phyloP scores from a whole-genome alignment of 2,329 filamentous ascomycete genomes.

The Xylaria sp. region DNA sequence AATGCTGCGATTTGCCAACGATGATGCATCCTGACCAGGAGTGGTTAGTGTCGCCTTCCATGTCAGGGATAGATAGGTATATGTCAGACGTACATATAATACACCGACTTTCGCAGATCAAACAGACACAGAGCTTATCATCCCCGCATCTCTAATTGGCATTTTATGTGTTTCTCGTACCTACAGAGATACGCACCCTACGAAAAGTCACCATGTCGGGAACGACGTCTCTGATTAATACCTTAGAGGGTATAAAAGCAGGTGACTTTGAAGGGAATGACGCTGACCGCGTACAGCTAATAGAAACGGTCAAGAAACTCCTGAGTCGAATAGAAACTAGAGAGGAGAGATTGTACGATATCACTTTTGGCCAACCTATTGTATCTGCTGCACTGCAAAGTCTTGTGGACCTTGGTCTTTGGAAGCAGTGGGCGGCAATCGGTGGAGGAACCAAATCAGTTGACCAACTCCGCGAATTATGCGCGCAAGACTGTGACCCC shows the following conservation, averaged over 20 bases:
- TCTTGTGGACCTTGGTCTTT: conserved; percentile 41
- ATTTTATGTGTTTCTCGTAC: background rate
- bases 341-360: conserved; percentile 37
- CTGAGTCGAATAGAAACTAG: conserved; percentile 38
- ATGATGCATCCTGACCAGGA: background rate
- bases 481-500: conserved; percentile 34
- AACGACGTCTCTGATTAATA: background rate
- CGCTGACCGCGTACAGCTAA: conserved; percentile 32
- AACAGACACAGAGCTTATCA: too few relatives aligned
- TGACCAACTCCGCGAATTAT: conserved; percentile 34
- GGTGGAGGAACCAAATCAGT: conserved; percentile 36
- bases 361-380: conserved; percentile 36
- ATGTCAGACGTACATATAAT: too few relatives aligned
- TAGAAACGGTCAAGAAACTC: conserved; percentile 38
- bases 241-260: conserved; percentile 7
- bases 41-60: background rate
- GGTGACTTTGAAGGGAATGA: conserved; percentile 37
- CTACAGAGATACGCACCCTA: background rate
- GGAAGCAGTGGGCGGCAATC: conserved; percentile 37
- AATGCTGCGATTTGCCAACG: too few relatives aligned
- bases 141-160: background rate
- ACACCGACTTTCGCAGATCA: too few relatives aligned
- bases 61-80: background rate
- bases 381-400: conserved; percentile 38
- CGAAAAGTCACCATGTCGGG: conserved; percentile 5